Conservation (phyloP, 225 moss, liverwort and hornwort genomes). For the Marchantia polymorpha region DNA sequence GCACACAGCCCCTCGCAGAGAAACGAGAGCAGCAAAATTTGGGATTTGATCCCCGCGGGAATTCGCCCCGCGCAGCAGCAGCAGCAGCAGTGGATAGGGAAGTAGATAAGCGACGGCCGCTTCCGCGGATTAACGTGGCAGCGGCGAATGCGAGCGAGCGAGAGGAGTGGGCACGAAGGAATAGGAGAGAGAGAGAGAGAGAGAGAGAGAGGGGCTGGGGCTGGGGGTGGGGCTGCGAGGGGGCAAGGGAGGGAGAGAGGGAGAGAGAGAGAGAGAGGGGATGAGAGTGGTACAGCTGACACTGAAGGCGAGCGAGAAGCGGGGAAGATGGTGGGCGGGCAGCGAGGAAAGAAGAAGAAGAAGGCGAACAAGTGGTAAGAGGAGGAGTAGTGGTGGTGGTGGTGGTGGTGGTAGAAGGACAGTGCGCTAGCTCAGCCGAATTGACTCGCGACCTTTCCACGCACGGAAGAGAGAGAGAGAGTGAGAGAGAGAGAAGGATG, state of each 20-base stretch:
- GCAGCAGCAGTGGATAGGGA: neutral
- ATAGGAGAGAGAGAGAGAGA: neutral
- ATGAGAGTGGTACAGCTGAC: conserved; percentile 11
- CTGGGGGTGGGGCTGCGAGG: too few relatives aligned
- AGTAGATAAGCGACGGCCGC: too few relatives aligned
- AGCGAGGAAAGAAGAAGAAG: conserved; percentile 1
- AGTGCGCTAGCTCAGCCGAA: conserved; percentile 8
- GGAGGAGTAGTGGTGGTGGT: too few relatives aligned
- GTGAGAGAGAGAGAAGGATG: neutral
- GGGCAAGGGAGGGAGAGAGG: neutral
- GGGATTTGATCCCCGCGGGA: neutral
- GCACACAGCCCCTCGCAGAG: too few relatives aligned
- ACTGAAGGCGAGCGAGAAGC: neutral
- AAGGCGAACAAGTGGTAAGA: too few relatives aligned
- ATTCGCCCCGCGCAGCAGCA: conserved; percentile 2
- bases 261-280: neutral
- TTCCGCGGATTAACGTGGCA: neutral
- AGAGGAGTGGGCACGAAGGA: neutral
- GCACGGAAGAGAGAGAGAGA: conserved; percentile 6
- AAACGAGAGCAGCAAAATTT: neutral
- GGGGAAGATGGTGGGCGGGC: neutral
- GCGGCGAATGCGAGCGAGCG: neutral
- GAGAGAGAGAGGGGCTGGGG: neutral
- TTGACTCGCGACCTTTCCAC: conserved; percentile 6
- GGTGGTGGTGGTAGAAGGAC: neutral